phyloP scores from a whole-genome alignment of 305 asterid genomes.

The Ajuga reptans region DNA sequence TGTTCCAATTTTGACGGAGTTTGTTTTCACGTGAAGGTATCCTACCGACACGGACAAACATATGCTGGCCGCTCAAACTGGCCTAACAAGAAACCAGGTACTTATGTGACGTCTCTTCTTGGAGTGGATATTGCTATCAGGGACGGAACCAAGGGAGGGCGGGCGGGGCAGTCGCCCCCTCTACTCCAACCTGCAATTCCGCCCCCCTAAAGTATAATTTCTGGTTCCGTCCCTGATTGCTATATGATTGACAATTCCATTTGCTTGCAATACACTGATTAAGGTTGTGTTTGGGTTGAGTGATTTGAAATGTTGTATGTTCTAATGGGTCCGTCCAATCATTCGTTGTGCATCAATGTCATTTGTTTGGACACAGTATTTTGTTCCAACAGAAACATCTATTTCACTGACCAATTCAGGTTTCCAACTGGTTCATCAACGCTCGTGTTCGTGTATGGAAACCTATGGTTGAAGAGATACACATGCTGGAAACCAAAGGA shows the following conservation, averaged over 20 bases:
- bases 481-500: constrained; percentile 63
- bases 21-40: constrained; percentile 37
- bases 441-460: constrained; percentile 89
- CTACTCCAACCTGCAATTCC: too few relatives aligned
- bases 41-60: constrained; percentile 83
- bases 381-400: neutral
- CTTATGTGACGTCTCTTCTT: neutral
- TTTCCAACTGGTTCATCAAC: constrained; percentile 76
- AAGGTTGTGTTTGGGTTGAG: neutral
- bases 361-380: neutral
- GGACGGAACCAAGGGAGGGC: too few relatives aligned
- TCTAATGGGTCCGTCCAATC: neutral
- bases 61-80: constrained; percentile 82
- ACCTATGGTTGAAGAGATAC: constrained; percentile 86
- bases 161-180: too few relatives aligned
- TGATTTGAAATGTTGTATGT: neutral
- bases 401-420: constrained; percentile 31
- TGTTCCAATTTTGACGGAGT: neutral
- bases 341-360: neutral
- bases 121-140: too few relatives aligned
- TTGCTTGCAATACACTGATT: neutral
- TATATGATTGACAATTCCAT: neutral
- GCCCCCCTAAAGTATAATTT: too few relatives aligned
- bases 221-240: too few relatives aligned
- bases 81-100: constrained; percentile 77